Evolutionary conservation across 495 filamentous ascomycete species (phyloP), one percentile per base, ranked within the genome.

Genomic region (Podospora anserina): DNA sequence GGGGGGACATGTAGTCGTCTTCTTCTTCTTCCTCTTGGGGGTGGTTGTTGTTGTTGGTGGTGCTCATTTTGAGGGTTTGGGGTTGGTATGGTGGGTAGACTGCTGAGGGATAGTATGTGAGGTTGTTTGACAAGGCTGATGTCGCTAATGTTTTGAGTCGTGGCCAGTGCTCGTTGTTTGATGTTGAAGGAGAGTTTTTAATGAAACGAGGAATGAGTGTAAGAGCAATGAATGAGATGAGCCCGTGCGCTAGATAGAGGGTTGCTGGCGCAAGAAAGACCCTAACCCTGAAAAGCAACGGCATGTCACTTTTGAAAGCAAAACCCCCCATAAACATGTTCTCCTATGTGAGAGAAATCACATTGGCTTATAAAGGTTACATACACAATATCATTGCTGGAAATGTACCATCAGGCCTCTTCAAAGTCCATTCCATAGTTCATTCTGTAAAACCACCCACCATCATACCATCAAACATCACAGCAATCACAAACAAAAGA

Each of bases 1-100:
- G 77, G 87, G 89, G 89, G 76, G 79, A 84, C 87, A 90, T 88
- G 80, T 90, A 90, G 74, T 90, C 88, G 64, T 87, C 85, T 16
- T 85, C 84, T 19, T 84, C 86, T 6, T 85, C 85, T 23, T 69
- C 64, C 59, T 66, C 59, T 28, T 66, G 55, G 55, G 5, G 19
- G 55, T 58, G 23, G 23, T 23, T 23, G 23, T 58, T 58, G 55
- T 49, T 49, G 39, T 49, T 49, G 39, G 15, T 0, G 39, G 39
- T 9, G 39, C 39, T 49, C 39, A 54, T n/a, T 18, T 28, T 54
- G 28, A 39, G 32, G 67, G 56, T 65, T 53, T 53, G 18, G 16
- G 34, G 32, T 32, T 61, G 39, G 58, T 60, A 56, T 30, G 65
- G 28, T 20, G 15, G 61, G 26, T 11, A 39, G 34, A 11, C 34